A percentile compares a stretch with the other conserved stretches of the same genome.
These are phyloP conservation scores for Paramyrothecium roridum DNA, from an alignment of 2,329 filamentous ascomycete species.

Conservation along the genomic window DNA sequence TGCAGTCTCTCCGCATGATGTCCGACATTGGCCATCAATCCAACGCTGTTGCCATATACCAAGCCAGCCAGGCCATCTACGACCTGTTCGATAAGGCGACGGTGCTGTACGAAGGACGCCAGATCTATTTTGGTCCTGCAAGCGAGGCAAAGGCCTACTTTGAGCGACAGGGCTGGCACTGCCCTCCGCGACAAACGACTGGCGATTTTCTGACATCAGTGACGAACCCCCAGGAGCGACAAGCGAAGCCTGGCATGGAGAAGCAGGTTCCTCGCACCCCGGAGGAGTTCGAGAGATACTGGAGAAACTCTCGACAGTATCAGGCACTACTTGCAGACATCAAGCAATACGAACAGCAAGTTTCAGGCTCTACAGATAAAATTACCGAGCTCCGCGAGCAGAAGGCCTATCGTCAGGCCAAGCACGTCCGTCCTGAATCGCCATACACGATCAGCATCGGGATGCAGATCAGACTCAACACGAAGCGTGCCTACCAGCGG, in stretches of 20 bases:
- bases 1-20: constrained; percentile 60
- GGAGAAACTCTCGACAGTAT: constrained; percentile 43
- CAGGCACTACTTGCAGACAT: constrained; percentile 43
- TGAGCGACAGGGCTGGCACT: constrained; percentile 64
- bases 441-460: constrained; percentile 54
- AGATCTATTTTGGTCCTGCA: constrained; percentile 73
- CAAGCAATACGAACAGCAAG: constrained; percentile 42
- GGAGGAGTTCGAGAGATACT: constrained; percentile 60
- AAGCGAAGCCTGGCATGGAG: constrained; percentile 55
- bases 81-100: constrained; percentile 73
- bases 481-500: constrained; percentile 46
- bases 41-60: constrained; percentile 67
- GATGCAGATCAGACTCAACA: constrained; percentile 52
- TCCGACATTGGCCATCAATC: constrained; percentile 62
- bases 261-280: constrained; percentile 61
- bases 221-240: constrained; percentile 61
- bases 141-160: constrained; percentile 62
- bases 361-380: constrained; percentile 33
- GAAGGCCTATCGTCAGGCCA: constrained; percentile 49
- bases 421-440: constrained; percentile 50
- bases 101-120: constrained; percentile 71
- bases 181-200: constrained; percentile 63
- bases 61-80: constrained; percentile 67
- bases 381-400: constrained; percentile 40
- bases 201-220: constrained; percentile 69